A percentile compares a stretch with the other conserved stretches of the same genome.
Evolutionary conservation across 2,329 filamentous ascomycete genomes (phyloP).

Genomic region (Sphaceloma murrayae): DNA sequence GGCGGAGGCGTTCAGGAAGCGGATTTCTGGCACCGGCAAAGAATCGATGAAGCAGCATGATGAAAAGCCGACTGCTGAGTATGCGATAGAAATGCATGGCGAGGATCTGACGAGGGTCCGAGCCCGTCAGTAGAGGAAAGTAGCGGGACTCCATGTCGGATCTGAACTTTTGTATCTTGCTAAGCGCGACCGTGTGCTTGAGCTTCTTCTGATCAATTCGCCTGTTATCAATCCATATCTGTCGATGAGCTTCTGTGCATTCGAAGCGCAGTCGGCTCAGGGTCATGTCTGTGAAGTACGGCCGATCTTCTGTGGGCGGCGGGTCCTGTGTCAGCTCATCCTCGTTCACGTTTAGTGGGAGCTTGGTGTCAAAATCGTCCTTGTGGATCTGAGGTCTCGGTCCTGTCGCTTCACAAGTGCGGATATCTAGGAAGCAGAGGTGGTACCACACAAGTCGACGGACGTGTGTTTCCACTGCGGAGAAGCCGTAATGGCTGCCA

Average conservation of each 20-base stretch:
- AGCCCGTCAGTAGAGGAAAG: constrained; percentile 50
- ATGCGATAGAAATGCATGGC: constrained; percentile 56
- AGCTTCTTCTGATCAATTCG: constrained; percentile 53
- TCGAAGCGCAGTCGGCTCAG: constrained; percentile 61
- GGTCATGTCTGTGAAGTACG: constrained; percentile 58
- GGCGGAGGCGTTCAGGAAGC: constrained; percentile 54
- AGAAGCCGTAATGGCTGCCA: constrained; percentile 55
- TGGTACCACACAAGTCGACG: constrained; percentile 68
- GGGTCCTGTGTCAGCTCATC: constrained; percentile 44
- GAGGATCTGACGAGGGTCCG: constrained; percentile 52
- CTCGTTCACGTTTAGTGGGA: constrained; percentile 63
- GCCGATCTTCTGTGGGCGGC: constrained; percentile 37
- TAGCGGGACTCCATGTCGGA: constrained; percentile 57
- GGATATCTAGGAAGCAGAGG: constrained; percentile 64
- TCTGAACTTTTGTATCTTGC: constrained; percentile 60
- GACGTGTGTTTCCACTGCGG: constrained; percentile 59
- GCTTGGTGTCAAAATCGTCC: constrained; percentile 64
- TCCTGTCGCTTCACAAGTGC: constrained; percentile 65
- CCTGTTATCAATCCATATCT: constrained; percentile 59
- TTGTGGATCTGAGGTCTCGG: constrained; percentile 61
- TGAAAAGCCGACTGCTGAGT: constrained; percentile 52
- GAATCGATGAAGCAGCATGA: constrained; percentile 61
- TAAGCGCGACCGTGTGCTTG: constrained; percentile 53
- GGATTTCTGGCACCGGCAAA: constrained; percentile 39
- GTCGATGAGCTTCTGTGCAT: constrained; percentile 61